phyloP scores from a whole-genome alignment of 140 eudicot species.

The Oenanthe javanica region DNA sequence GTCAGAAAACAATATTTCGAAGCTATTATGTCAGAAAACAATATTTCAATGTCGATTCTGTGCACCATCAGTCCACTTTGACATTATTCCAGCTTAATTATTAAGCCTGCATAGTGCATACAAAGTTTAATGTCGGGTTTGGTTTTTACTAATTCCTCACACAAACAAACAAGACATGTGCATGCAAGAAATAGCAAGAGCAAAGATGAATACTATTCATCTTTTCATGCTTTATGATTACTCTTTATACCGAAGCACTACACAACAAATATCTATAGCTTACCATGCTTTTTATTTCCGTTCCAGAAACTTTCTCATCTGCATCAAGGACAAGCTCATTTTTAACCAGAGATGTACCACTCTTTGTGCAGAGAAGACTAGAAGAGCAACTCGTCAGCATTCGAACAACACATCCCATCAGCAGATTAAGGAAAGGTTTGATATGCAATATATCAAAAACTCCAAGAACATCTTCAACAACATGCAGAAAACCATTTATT shows the following conservation, averaged over 20 bases:
- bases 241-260: neutral
- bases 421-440: conserved; percentile 61
- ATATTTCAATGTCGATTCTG: neutral
- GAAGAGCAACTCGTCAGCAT: conserved; percentile 61
- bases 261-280: neutral
- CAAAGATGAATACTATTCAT: too few species aligned
- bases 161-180: too few species aligned
- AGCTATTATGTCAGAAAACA: too few species aligned
- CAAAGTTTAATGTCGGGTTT: neutral
- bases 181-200: neutral
- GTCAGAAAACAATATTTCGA: too few species aligned
- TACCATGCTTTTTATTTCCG: conserved; percentile 44
- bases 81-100: neutral
- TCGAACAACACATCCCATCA: conserved; percentile 72
- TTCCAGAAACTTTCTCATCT: conserved; percentile 23
- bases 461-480: conserved; percentile 64
- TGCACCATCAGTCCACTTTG: neutral
- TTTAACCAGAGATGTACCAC: neutral
- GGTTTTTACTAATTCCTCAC: neutral
- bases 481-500: conserved; percentile 71
- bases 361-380: conserved; percentile 21
- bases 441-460: conserved; percentile 68
- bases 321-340: conserved; percentile 1
- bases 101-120: neutral
- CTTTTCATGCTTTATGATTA: neutral